Conservation (phyloP, 768 basidiomycete species). For the Leccinellum luteum region DNA sequence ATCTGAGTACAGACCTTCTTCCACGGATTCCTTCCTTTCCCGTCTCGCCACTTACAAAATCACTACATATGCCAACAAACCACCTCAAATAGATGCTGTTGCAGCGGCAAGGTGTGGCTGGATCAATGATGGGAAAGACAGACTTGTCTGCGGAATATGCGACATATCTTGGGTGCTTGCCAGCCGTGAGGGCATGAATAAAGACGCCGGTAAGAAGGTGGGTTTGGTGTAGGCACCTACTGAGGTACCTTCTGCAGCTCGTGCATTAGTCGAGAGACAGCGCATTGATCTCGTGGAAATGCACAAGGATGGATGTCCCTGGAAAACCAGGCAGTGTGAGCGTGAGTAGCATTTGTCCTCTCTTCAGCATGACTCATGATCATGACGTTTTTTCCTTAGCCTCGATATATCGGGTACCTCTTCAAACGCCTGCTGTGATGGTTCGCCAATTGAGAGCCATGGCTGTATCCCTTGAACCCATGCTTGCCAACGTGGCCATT, state of each 20-base stretch:
- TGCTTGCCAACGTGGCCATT: conserved; percentile 53
- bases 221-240: conserved; percentile 16
- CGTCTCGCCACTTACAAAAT: conserved; percentile 79
- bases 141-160: conserved; percentile 72
- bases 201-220: conserved; percentile 70
- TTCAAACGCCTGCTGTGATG: conserved; percentile 63
- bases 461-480: conserved; percentile 51
- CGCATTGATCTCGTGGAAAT: conserved; percentile 57
- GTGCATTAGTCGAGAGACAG: conserved; percentile 73
- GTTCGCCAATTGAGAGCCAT: conserved; percentile 56
- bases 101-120: conserved; percentile 82
- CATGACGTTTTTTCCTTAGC: conserved; percentile 33
- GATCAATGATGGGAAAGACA: conserved; percentile 80
- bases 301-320: conserved; percentile 83
- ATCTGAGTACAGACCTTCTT: conserved; percentile 77
- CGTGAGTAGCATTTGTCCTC: conserved; percentile 40
- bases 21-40: conserved; percentile 65
- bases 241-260: conserved; percentile 43
- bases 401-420: conserved; percentile 72
- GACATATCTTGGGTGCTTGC: conserved; percentile 71
- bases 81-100: conserved; percentile 68
- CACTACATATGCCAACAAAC: conserved; percentile 78
- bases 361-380: not conserved
- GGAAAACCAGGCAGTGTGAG: conserved; percentile 80
- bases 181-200: conserved; percentile 65